Evolutionary conservation across 441 rosid species (phyloP).

Genomic region (Erysimum cheiri): DNA sequence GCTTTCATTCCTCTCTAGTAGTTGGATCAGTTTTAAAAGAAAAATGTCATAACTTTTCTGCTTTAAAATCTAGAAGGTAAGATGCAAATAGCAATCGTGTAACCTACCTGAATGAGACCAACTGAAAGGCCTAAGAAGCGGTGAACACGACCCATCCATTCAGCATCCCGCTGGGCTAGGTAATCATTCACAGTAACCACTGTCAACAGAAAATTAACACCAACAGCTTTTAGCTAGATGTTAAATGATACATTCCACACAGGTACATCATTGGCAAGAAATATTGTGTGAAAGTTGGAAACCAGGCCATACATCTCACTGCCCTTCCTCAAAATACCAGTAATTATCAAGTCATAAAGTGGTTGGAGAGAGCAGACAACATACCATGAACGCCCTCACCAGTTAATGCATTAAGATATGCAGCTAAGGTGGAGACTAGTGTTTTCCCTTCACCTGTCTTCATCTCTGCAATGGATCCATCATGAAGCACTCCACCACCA

Average conservation of each 20-base stretch:
- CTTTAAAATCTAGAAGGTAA: not conserved
- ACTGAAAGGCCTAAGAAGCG: constrained; percentile 93
- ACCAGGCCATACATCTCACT: constrained; percentile 24
- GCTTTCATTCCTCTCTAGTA: constrained; percentile 83
- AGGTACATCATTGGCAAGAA: not conserved
- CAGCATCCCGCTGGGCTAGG: constrained; percentile 98
- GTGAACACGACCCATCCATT: constrained; percentile 99
- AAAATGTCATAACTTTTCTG: constrained; percentile 24
- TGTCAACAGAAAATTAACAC: constrained; percentile 48
- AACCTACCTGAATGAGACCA: constrained; percentile 89
- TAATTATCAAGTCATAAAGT: constrained; percentile 11
- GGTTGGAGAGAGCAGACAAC: constrained; percentile 36
- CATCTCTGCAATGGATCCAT: constrained; percentile 97
- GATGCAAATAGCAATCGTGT: not conserved
- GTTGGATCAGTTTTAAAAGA: constrained; percentile 34
- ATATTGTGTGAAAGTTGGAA: not conserved
- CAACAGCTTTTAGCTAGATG: constrained; percentile 28
- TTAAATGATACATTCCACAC: not conserved
- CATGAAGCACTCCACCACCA: constrained; percentile 98
- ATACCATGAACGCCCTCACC: constrained; percentile 97
- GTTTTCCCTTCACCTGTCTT: constrained; percentile 99
- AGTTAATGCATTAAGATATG: constrained; percentile 90
- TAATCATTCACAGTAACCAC: constrained; percentile 99
- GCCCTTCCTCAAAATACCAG: constrained; percentile 23
- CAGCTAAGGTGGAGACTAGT: constrained; percentile 92